These are phyloP conservation scores for Novymonas esmeraldas DNA, from an alignment of 208 protist species.

Conservation along the genomic window DNA sequence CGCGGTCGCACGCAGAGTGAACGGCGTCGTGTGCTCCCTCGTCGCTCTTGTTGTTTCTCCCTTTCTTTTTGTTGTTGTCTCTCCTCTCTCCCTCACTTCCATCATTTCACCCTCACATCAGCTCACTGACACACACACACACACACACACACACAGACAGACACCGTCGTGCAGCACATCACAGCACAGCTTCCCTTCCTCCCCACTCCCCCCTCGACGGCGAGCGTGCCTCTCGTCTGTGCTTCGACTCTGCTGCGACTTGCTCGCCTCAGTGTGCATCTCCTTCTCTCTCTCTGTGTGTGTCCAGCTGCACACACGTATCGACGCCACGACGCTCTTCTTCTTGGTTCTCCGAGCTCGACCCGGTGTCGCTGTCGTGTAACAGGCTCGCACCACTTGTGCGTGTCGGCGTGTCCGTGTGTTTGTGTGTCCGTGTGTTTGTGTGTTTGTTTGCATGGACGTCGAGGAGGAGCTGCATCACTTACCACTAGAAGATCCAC, in stretches of 20 bases:
- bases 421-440: too few species aligned
- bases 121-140: background rate
- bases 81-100: conserved; percentile 3
- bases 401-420: too few species aligned
- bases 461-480: too few species aligned
- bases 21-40: too few species aligned
- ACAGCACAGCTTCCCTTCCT: background rate
- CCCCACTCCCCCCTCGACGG: background rate
- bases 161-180: background rate
- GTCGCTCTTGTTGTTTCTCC: too few species aligned
- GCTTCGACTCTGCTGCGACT: background rate
- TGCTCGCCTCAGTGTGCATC: conserved; percentile 10
- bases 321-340: too few species aligned
- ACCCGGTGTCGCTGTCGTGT: too few species aligned
- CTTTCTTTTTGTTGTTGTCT: conserved; percentile 13
- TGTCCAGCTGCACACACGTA: background rate
- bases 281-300: background rate
- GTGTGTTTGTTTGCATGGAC: background rate
- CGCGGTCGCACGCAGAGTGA: too few species aligned
- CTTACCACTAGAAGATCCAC: background rate
- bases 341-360: too few species aligned
- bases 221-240: background rate
- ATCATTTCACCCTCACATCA: conserved; percentile 1
- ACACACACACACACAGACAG: background rate
- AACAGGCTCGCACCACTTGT: too few species aligned